Conservation (phyloP, 2,329 filamentous ascomycete species). For the Venturia carpophila region DNA sequence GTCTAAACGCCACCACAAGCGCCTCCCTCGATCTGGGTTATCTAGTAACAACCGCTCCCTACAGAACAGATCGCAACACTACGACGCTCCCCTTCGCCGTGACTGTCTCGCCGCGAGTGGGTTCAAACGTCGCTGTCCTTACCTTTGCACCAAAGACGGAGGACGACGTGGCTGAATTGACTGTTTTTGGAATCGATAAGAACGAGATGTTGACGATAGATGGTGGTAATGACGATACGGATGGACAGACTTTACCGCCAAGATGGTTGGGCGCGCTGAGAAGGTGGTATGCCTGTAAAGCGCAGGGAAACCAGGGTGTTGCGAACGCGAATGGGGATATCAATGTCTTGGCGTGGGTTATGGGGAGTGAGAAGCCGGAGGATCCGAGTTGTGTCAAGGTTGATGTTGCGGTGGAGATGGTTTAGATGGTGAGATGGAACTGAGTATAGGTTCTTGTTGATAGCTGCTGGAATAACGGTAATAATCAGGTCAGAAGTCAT, state of each 20-base stretch:
- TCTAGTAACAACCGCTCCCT: too few relatives aligned
- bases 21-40: too few relatives aligned
- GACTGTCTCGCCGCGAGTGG: neutral
- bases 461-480: too few relatives aligned
- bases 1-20: too few relatives aligned
- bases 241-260: neutral
- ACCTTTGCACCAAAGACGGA: neutral
- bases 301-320: neutral
- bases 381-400: constrained; percentile 21
- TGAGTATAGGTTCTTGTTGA: too few relatives aligned
- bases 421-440: neutral
- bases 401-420: constrained; percentile 22
- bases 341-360: neutral
- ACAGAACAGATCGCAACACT: too few relatives aligned
- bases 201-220: neutral
- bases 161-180: neutral
- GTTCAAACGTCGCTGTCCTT: neutral
- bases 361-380: neutral
- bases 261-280: neutral
- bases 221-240: neutral
- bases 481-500: too few relatives aligned
- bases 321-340: neutral
- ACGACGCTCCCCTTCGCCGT: too few relatives aligned
- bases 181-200: neutral
- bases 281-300: neutral